Evolutionary conservation across 352 stramenopile genomes (phyloP).

Genomic region (Aphanomyces stellatus): DNA sequence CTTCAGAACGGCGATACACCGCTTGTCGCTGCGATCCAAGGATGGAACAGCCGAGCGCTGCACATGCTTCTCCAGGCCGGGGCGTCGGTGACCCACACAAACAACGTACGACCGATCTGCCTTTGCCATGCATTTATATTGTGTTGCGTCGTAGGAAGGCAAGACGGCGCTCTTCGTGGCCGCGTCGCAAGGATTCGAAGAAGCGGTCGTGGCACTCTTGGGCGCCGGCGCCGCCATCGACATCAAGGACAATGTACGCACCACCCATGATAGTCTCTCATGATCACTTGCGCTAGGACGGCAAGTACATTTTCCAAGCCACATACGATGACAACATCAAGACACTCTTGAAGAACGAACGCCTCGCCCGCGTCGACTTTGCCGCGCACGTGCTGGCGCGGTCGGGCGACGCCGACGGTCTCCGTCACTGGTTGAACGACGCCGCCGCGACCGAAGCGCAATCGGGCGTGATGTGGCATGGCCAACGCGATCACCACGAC

Average conservation of each 20-base stretch:
- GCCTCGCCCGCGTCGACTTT: neutral
- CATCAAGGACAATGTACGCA: slow-evolving; percentile 17
- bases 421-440: neutral
- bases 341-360: neutral
- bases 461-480: neutral
- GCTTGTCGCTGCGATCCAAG: neutral
- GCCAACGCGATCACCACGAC: neutral
- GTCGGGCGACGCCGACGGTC: neutral
- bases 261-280: neutral
- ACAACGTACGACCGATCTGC: no score
- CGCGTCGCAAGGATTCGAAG: neutral
- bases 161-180: neutral
- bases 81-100: no score
- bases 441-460: neutral
- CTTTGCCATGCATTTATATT: no score
- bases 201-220: neutral
- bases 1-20: neutral
- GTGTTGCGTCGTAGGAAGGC: neutral
- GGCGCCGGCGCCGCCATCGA: slow-evolving; percentile 5
- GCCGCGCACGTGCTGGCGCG: slow-evolving; percentile 7
- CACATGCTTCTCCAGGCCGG: neutral
- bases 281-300: neutral
- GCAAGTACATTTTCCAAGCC: slow-evolving; percentile 4
- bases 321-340: neutral
- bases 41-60: neutral